Base-by-base conservation (phyloP, 129 eudicot genomes). In the Escallonia herrerae region DNA sequence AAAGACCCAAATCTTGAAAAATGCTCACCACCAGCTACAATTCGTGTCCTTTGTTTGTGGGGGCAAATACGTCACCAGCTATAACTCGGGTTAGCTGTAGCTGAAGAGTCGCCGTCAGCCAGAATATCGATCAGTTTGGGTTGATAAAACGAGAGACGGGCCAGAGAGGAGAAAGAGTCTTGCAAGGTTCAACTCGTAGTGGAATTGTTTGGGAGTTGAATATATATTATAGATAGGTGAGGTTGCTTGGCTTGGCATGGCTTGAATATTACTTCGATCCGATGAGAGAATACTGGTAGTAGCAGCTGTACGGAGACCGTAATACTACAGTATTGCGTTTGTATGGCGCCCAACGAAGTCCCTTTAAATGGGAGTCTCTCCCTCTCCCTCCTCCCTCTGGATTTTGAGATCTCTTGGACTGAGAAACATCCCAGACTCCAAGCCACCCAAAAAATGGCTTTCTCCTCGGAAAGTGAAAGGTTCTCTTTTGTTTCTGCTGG, bases 151-250 rank as follows among this genome's bases (percentile, higher is more conserved):
- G 46, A 44, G 70, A 15, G 40, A 43, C 15, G 12, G 33, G 59
- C 14, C 59, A 67, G 58, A 62, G 60, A 65, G 62, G 67, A 41
- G 64, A 40, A 54, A 71, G 65, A 53, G 55, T 12, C 60, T 62
- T 63, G 72, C 39, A 71, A 72, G 71, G 70, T 68, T 80, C 65
- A 76, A 64, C 64, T 58, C 59, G 51, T 65, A 68, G 73, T 71
- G 73, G 68, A 77, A 65, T 66, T 62, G 77, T 65, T 66, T 22
- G 33, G 33, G 33, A 22, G 33, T 22, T 22, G 33, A 75, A 71
- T 70, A 67, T 69, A 64, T 58, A 56, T 68, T 60, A 71, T 52
- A 57, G 58, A 54, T 38, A 65, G 40, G 61, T 51, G 53, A 41
- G 47, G 66, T 46, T 58, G 6, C 6, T 58, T 38, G 8, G 33